A percentile compares a stretch with the other conserved stretches of the same genome.
Conservation (phyloP, 139 green algal species). For the Chloropicon primus region DNA sequence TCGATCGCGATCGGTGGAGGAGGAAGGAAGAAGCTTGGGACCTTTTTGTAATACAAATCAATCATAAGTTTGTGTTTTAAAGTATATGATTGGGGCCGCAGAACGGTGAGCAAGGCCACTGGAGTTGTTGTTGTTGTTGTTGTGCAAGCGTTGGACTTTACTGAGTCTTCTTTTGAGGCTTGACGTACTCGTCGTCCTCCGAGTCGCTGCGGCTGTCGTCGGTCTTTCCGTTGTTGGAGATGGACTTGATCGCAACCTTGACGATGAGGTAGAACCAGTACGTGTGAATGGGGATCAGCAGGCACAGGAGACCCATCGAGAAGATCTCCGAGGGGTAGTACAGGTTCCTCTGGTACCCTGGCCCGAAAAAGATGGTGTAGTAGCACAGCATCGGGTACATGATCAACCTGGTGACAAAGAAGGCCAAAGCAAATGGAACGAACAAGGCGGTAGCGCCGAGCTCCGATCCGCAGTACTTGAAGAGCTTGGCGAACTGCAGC, state of each 20-base stretch:
- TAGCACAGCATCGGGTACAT: background rate
- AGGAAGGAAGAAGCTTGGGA: background rate
- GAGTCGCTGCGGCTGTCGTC: background rate
- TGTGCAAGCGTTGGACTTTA: too few relatives aligned
- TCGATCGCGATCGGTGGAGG: background rate
- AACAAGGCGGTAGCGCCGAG: background rate
- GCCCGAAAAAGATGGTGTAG: background rate
- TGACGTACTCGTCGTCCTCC: background rate
- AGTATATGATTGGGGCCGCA: too few relatives aligned
- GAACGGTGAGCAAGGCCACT: too few relatives aligned
- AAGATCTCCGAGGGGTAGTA: background rate
- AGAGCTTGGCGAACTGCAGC: conserved; percentile 8
- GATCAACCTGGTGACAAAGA: background rate
- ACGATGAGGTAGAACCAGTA: background rate
- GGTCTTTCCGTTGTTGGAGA: background rate
- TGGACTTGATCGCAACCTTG: background rate
- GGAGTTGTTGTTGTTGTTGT: too few relatives aligned
- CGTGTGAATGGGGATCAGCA: background rate
- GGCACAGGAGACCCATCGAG: background rate
- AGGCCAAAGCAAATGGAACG: background rate
- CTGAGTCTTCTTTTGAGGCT: background rate
- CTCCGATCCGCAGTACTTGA: conserved; percentile 10
- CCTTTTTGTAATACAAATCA: too few relatives aligned
- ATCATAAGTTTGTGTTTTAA: too few relatives aligned
- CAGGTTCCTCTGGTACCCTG: background rate